Conservation (phyloP, 1,139 yeast genomes). For the Pichia sp. region DNA sequence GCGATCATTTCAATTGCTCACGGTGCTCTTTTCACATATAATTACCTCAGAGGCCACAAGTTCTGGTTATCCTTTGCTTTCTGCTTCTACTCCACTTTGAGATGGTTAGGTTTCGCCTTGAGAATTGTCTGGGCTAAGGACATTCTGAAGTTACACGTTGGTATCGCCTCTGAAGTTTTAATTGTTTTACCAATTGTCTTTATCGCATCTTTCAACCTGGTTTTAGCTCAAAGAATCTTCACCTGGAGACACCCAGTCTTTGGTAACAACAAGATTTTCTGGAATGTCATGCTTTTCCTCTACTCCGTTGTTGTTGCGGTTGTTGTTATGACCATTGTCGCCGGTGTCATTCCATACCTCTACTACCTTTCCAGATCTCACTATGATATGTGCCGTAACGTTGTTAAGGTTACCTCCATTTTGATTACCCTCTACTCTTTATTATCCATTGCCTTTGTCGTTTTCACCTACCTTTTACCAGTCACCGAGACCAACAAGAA, state of each 20-base stretch:
- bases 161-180: conserved; percentile 61
- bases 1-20: conserved; percentile 49
- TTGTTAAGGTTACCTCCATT: conserved; percentile 56
- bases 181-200: conserved; percentile 55
- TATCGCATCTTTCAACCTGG: conserved; percentile 57
- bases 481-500: conserved; percentile 56
- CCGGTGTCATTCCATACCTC: conserved; percentile 63
- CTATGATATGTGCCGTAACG: conserved; percentile 53
- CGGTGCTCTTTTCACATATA: conserved; percentile 47
- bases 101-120: conserved; percentile 59
- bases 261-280: conserved; percentile 56
- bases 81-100: conserved; percentile 49
- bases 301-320: conserved; percentile 58
- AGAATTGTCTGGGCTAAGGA: conserved; percentile 60
- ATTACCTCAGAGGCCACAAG: conserved; percentile 59
- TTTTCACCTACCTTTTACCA: conserved; percentile 51
- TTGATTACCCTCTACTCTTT: conserved; percentile 58
- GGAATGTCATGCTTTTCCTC: conserved; percentile 49
- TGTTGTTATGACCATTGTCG: conserved; percentile 65
- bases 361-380: conserved; percentile 48
- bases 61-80: conserved; percentile 60
- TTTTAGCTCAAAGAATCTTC: conserved; percentile 73
- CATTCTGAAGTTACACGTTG: conserved; percentile 44
- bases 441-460: conserved; percentile 50
- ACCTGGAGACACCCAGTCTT: conserved; percentile 84